Conservation (phyloP, 2,329 filamentous ascomycete species). For the Penicillium brevicompactum region DNA sequence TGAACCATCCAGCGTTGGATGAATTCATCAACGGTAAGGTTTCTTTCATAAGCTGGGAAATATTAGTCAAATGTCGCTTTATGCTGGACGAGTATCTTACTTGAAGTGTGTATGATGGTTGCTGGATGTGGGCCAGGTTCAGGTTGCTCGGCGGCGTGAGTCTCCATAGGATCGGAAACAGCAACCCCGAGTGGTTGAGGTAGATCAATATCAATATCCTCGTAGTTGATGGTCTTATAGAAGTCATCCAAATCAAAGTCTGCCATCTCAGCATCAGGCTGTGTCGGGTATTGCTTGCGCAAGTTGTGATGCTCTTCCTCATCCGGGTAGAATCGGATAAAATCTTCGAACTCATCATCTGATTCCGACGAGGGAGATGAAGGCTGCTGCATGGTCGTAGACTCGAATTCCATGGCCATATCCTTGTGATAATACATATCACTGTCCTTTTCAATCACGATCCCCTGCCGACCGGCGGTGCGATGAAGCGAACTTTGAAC, state of each 20-base stretch:
- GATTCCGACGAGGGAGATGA: conserved; percentile 16
- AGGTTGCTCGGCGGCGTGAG: conserved; percentile 12
- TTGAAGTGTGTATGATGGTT: conserved; percentile 32
- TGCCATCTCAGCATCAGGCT: conserved; percentile 8
- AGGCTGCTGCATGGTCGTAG: conserved; percentile 13
- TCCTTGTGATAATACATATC: conserved; percentile 21
- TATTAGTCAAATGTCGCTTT: conserved; percentile 2
- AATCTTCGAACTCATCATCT: conserved; percentile 35
- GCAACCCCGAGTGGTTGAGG: conserved; percentile 7
- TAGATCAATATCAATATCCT: conserved; percentile 11
- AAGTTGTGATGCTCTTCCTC: conserved; percentile 25
- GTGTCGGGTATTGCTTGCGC: conserved; percentile 10
- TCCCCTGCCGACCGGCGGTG: conserved; percentile 15
- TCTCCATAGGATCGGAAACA: conserved; percentile 12
- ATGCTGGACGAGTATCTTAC: conserved; percentile 19
- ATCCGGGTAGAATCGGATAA: conserved; percentile 36
- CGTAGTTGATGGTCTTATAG: conserved; percentile 26
- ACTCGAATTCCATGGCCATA: conserved; percentile 30
- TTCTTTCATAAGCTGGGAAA: conserved; percentile 40
- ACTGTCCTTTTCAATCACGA: conserved; percentile 24
- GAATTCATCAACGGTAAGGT: conserved; percentile 47
- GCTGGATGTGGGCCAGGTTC: conserved; percentile 23
- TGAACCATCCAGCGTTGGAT: conserved; percentile 44
- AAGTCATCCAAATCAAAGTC: conserved; percentile 36
- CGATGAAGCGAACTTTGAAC: conserved; percentile 23